phyloP scores from a whole-genome alignment of 2,329 filamentous ascomycete genomes.

The Aureobasidium sp. region DNA sequence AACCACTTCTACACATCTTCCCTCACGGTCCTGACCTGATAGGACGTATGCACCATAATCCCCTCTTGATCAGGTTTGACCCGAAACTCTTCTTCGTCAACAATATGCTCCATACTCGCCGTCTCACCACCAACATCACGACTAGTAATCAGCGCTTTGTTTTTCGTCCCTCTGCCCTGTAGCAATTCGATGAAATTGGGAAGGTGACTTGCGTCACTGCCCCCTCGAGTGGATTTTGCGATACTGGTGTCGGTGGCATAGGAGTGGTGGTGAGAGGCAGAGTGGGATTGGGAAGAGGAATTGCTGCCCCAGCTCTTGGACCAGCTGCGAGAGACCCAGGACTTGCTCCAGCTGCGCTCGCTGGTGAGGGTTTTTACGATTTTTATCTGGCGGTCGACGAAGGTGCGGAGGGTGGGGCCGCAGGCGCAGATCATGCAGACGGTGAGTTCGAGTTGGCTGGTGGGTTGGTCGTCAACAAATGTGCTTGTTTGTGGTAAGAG shows the following conservation, averaged over 20 bases:
- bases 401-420: slow-evolving; percentile 8
- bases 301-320: background rate
- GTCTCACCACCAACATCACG: background rate
- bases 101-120: slow-evolving; percentile 7
- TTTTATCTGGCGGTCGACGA: slow-evolving; percentile 11
- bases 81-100: background rate
- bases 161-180: background rate
- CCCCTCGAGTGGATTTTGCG: background rate
- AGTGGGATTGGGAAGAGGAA: background rate
- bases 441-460: slow-evolving; percentile 10
- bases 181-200: slow-evolving; percentile 2
- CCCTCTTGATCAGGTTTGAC: background rate
- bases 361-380: background rate
- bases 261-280: background rate
- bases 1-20: background rate
- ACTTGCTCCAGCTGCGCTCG: background rate
- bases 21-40: slow-evolving; percentile 3
- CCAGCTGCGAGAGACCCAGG: background rate
- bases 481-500: background rate
- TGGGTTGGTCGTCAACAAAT: background rate
- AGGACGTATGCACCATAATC: slow-evolving; percentile 12
- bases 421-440: slow-evolving; percentile 13
- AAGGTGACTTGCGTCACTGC: background rate
- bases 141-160: background rate
- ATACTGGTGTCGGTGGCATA: background rate